These are phyloP conservation scores for Arabis hirsuta DNA, from an alignment of 345 rosid genomes.

Conservation along the genomic window DNA sequence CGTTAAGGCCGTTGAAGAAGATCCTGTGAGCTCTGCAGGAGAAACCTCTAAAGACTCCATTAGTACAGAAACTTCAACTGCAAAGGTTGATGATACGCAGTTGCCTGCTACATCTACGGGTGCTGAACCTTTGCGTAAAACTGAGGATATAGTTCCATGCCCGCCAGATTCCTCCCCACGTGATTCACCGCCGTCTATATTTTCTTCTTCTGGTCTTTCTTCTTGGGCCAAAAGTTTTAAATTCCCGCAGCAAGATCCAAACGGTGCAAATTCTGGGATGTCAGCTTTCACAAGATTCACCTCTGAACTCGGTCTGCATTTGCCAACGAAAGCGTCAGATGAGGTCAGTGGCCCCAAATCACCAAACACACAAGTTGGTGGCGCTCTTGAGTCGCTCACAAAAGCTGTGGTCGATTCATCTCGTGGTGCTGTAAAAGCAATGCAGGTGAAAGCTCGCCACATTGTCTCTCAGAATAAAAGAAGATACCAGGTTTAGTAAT, in stretches of 20 bases:
- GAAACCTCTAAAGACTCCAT: constrained; percentile 26
- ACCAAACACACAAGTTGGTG: constrained; percentile 49
- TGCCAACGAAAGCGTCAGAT: constrained; percentile 50
- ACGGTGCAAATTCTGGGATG: constrained; percentile 53
- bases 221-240: constrained; percentile 79
- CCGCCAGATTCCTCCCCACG: constrained; percentile 45
- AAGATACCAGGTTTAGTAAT: constrained; percentile 76
- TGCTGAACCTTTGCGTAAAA: constrained; percentile 34
- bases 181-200: constrained; percentile 46
- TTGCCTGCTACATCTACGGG: constrained; percentile 18
- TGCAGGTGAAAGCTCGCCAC: constrained; percentile 94
- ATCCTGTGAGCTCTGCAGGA: constrained; percentile 19
- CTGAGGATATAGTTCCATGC: constrained; percentile 40
- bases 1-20: background rate
- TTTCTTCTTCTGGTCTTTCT: constrained; percentile 64
- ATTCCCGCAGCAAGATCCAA: constrained; percentile 62
- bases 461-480: constrained; percentile 94
- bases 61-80: constrained; percentile 23
- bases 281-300: constrained; percentile 75
- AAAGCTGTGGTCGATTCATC: constrained; percentile 90
- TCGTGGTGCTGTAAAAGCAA: constrained; percentile 84
- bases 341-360: constrained; percentile 47
- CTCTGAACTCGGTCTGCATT: constrained; percentile 69
- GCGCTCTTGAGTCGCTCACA: constrained; percentile 67
- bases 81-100: constrained; percentile 29